phyloP scores from a whole-genome alignment of 768 basidiomycete genomes.

The Russula earlei region DNA sequence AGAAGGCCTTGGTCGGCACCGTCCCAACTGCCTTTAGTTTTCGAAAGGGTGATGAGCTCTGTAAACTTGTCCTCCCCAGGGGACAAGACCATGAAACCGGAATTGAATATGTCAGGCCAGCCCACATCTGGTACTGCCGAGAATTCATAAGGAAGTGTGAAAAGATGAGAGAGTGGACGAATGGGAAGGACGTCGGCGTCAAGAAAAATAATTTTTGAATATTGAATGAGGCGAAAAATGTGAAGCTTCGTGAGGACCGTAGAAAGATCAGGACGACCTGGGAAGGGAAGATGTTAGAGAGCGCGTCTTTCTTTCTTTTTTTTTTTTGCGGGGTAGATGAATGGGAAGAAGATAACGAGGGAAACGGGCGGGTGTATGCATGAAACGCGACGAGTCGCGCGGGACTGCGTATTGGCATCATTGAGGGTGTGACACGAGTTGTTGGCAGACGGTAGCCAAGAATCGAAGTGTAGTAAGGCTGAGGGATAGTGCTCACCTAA shows the following conservation, averaged over 20 bases:
- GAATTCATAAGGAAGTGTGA: slow-evolving; percentile 71
- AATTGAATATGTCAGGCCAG: slow-evolving; percentile 99
- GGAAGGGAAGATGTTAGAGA: neutral
- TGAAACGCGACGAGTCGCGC: neutral
- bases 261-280: slow-evolving; percentile 90
- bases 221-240: slow-evolving; percentile 85
- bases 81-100: slow-evolving; percentile 82
- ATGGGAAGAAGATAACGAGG: neutral
- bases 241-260: slow-evolving; percentile 95
- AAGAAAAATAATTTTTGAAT: slow-evolving; percentile 78
- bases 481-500: slow-evolving; percentile 54
- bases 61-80: slow-evolving; percentile 80
- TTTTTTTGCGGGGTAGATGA: neutral
- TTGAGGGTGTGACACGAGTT: neutral
- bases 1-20: slow-evolving; percentile 98
- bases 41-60: slow-evolving; percentile 59
- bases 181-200: slow-evolving; percentile 89
- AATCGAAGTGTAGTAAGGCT: neutral
- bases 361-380: too few relatives aligned
- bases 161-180: slow-evolving; percentile 87
- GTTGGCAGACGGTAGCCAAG: neutral
- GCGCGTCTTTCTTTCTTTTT: too few relatives aligned
- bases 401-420: neutral
- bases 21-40: slow-evolving; percentile 83
- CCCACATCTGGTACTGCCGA: slow-evolving; percentile 94